A percentile compares a stretch with the other conserved stretches of the same genome.
Evolutionary conservation across 495 filamentous ascomycete genomes (phyloP).

Genomic region (Hypoxylon perforatum): DNA sequence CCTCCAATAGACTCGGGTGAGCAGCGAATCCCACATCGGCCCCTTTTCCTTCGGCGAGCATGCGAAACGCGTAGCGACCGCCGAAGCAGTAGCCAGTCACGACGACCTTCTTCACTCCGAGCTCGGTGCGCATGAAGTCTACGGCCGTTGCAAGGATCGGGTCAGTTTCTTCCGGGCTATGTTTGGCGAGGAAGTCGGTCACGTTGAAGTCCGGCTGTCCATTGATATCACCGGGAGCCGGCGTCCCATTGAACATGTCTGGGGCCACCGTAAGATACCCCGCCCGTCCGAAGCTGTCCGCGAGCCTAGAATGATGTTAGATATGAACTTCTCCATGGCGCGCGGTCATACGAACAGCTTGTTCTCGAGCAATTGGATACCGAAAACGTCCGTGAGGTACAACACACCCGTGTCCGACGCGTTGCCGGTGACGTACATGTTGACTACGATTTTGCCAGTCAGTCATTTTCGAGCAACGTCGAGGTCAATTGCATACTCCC

Average conservation of each 20-base stretch:
- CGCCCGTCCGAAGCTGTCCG: slow-evolving; percentile 79
- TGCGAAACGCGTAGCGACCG: slow-evolving; percentile 57
- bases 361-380: slow-evolving; percentile 68
- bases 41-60: slow-evolving; percentile 54
- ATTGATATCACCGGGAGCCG: slow-evolving; percentile 59
- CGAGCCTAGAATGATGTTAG: slow-evolving; percentile 57
- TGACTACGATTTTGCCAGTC: slow-evolving; percentile 39
- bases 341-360: slow-evolving; percentile 61
- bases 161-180: slow-evolving; percentile 66
- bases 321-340: neutral
- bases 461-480: neutral
- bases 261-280: slow-evolving; percentile 81
- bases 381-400: slow-evolving; percentile 71
- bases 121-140: slow-evolving; percentile 65
- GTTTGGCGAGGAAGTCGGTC: slow-evolving; percentile 63
- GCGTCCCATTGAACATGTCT: slow-evolving; percentile 76
- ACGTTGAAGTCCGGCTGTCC: slow-evolving; percentile 64
- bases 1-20: slow-evolving; percentile 74
- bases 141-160: slow-evolving; percentile 70
- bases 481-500: slow-evolving; percentile 36
- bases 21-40: slow-evolving; percentile 73
- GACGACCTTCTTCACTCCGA: slow-evolving; percentile 71
- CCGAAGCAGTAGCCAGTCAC: slow-evolving; percentile 74
- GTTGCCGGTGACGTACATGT: slow-evolving; percentile 51
- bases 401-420: slow-evolving; percentile 58